Evolutionary conservation across 352 stramenopile genomes (phyloP).

Genomic region (Globisporangium paddicum): DNA sequence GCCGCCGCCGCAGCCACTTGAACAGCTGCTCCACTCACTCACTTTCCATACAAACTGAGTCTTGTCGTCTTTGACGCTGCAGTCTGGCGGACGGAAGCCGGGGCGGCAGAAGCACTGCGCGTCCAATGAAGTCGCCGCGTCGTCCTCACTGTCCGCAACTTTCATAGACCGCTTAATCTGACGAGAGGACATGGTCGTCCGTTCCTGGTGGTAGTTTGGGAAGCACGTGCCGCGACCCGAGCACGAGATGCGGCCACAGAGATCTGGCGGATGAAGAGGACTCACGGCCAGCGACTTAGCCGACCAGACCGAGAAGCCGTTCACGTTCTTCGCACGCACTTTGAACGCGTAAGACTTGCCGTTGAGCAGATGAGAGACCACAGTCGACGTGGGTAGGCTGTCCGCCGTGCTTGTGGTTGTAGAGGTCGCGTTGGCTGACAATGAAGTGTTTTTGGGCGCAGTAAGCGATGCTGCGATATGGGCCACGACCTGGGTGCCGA

Average conservation of each 20-base stretch:
- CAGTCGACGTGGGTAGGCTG: constrained; percentile 30
- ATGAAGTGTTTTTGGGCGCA: constrained; percentile 8
- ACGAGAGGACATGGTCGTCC: neutral
- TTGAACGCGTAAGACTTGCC: constrained; percentile 68
- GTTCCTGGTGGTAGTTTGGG: constrained; percentile 42
- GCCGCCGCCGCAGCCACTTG: constrained; percentile 60
- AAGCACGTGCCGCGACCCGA: constrained; percentile 68
- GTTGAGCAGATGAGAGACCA: constrained; percentile 48
- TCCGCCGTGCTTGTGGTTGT: neutral
- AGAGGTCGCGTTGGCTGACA: neutral
- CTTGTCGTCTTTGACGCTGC: constrained; percentile 42
- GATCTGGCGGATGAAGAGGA: constrained; percentile 59
- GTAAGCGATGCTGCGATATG: constrained; percentile 18
- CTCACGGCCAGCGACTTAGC: constrained; percentile 69
- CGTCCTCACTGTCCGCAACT: constrained; percentile 10
- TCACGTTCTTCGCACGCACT: constrained; percentile 55
- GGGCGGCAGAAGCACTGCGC: constrained; percentile 59
- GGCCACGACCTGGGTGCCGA: constrained; percentile 35
- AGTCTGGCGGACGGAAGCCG: constrained; percentile 57
- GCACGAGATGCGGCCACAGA: constrained; percentile 58
- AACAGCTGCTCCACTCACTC: constrained; percentile 50
- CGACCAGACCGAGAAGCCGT: constrained; percentile 64
- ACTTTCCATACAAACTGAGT: constrained; percentile 47
- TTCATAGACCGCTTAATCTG: neutral
- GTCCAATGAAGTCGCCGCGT: constrained; percentile 22